Conservation (phyloP, 441 rosid species). For the Populus hybrid region DNA sequence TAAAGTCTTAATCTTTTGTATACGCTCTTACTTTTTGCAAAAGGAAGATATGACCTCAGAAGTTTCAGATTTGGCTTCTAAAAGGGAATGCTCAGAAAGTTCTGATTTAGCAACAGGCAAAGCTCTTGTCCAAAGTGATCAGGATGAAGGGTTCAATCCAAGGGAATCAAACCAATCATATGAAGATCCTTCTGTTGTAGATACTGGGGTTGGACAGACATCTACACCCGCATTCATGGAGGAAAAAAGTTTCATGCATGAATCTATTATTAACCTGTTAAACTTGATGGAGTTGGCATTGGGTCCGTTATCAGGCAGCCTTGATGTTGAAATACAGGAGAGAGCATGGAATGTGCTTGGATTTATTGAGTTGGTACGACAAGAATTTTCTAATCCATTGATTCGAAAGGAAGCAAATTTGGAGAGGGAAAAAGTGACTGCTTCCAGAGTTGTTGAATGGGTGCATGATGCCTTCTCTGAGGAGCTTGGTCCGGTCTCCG, state of each 20-base stretch:
- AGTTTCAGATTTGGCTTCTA: constrained; percentile 19
- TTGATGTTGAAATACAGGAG: constrained; percentile 85
- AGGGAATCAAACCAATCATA: constrained; percentile 28
- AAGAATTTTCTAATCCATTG: constrained; percentile 29
- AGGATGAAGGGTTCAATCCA: constrained; percentile 29
- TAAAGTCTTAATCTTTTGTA: constrained; percentile 56
- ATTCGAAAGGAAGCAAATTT: constrained; percentile 23
- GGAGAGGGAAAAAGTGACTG: constrained; percentile 31
- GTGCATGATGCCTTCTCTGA: constrained; percentile 60
- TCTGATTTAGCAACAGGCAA: constrained; percentile 18
- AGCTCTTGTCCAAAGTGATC: constrained; percentile 14
- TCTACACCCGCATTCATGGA: constrained; percentile 24
- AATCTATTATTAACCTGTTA: constrained; percentile 49
- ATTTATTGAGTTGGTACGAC: constrained; percentile 50
- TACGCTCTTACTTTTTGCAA: constrained; percentile 39
- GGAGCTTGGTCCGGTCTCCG: constrained; percentile 74
- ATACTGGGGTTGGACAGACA: constrained; percentile 24
- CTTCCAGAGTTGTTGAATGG: constrained; percentile 38
- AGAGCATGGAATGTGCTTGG: constrained; percentile 67
- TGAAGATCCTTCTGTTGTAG: constrained; percentile 33
- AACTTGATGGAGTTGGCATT: constrained; percentile 49
- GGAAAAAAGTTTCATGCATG: constrained; percentile 32
- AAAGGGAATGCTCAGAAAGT: constrained; percentile 16
- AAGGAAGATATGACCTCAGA: constrained; percentile 27
- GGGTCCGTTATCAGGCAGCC: constrained; percentile 46